Conservation (phyloP, 192 early-diverging fungal genomes). For the Phlyctochytrium planicorne region DNA sequence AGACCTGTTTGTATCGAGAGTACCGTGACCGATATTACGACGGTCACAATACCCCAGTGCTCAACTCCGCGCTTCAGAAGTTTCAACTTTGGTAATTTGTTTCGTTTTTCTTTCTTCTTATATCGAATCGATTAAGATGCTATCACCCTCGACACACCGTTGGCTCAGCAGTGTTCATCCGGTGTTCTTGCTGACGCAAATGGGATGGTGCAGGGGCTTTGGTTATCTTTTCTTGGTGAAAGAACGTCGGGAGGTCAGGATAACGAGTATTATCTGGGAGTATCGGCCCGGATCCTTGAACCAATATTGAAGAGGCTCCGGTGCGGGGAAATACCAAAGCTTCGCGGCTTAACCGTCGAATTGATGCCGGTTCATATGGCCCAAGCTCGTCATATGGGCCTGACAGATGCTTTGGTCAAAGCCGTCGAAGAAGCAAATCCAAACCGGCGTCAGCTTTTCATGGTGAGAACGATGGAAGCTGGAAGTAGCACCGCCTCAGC, state of each 20-base stretch:
- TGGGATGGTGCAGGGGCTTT: constrained; percentile 69
- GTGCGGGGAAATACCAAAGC: background rate
- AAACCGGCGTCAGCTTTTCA: constrained; percentile 42
- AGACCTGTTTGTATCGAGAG: constrained; percentile 50
- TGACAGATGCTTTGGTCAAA: constrained; percentile 45
- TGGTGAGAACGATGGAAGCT: constrained; percentile 44
- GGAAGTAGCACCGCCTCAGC: constrained; percentile 33
- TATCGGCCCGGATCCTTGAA: constrained; percentile 31
- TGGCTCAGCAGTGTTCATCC: constrained; percentile 74
- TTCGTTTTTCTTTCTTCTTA: background rate
- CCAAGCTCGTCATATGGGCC: constrained; percentile 50
- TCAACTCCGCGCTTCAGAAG: constrained; percentile 63
- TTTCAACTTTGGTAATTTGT: constrained; percentile 59
- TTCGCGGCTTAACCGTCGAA: constrained; percentile 47
- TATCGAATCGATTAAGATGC: constrained; percentile 45
- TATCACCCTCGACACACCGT: constrained; percentile 78
- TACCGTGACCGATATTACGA: constrained; percentile 52
- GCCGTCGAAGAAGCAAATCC: constrained; percentile 43
- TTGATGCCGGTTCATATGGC: constrained; percentile 44
- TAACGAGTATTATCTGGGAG: constrained; percentile 42
- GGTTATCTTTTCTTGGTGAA: constrained; percentile 76
- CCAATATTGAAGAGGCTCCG: constrained; percentile 18
- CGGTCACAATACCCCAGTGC: constrained; percentile 48
- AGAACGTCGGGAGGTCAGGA: constrained; percentile 60
- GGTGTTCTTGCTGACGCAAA: constrained; percentile 68